Evolutionary conservation across 371 early-diverging fungal genomes (phyloP).

Genomic region (Saksenaea oblongispora): DNA sequence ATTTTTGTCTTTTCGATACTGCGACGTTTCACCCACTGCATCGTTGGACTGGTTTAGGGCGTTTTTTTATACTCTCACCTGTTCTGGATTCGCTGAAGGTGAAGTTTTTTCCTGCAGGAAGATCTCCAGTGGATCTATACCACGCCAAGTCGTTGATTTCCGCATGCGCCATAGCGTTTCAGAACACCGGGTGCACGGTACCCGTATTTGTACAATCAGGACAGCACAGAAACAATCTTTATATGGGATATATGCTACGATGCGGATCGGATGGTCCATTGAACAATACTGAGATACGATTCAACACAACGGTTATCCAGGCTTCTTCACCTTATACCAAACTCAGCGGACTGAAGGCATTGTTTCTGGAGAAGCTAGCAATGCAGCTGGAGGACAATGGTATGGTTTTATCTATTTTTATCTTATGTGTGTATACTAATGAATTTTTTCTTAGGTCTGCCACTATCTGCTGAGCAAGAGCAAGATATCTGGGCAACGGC

Average conservation of each 20-base stretch:
- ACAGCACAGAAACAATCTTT: constrained; percentile 62
- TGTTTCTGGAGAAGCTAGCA: constrained; percentile 56
- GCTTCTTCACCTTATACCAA: constrained; percentile 58
- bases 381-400: constrained; percentile 39
- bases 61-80: constrained; percentile 51
- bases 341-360: constrained; percentile 56
- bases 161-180: constrained; percentile 73
- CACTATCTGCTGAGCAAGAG: background rate
- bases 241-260: constrained; percentile 57
- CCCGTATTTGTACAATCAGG: constrained; percentile 81
- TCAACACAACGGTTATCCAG: constrained; percentile 61
- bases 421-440: background rate
- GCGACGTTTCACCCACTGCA: constrained; percentile 58
- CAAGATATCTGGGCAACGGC: constrained; percentile 42
- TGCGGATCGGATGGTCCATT: constrained; percentile 10
- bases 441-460: background rate
- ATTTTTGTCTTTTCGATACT: background rate
- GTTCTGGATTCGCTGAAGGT: constrained; percentile 31
- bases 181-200: constrained; percentile 68
- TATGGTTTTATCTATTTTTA: constrained; percentile 7
- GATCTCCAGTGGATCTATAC: constrained; percentile 52
- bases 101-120: constrained; percentile 31
- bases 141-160: constrained; percentile 71
- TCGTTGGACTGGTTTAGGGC: constrained; percentile 60
- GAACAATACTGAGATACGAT: constrained; percentile 54